Percentiles rank a stretch among this genome's conserved stretches.
These are phyloP conservation scores for Fomitopsis pulvina DNA, from an alignment of 768 basidiomycete species.

Conservation along the genomic window DNA sequence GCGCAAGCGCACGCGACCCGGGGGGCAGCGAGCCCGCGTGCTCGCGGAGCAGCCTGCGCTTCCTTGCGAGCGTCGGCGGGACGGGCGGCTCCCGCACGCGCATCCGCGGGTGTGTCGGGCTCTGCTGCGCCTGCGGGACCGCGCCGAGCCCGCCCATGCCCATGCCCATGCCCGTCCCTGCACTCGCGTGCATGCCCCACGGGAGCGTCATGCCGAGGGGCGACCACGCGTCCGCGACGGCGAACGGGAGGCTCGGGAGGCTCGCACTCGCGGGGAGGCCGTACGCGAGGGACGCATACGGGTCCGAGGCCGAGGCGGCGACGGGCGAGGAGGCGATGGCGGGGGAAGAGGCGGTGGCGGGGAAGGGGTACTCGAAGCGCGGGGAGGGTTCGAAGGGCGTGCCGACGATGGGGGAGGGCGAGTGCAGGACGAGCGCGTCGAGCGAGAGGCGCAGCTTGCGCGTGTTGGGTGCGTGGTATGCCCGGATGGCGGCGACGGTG, in stretches of 20 bases:
- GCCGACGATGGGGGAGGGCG: conserved; percentile 24
- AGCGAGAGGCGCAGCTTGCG: conserved; percentile 18
- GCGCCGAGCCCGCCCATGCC: neutral
- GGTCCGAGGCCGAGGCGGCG: neutral
- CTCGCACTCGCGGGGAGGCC: neutral
- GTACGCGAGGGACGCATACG: neutral
- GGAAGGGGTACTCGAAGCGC: conserved; percentile 29
- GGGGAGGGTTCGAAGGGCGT: conserved; percentile 26
- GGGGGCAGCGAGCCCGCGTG: neutral
- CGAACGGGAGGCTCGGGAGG: conserved; percentile 1
- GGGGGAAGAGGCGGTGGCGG: conserved; percentile 5
- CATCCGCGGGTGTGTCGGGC: conserved; percentile 16
- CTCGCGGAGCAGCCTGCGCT: conserved; percentile 2
- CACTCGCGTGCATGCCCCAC: no score
- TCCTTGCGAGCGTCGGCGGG: conserved; percentile 14
- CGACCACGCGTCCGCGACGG: neutral
- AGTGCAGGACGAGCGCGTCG: conserved; percentile 20
- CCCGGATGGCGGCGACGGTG: neutral
- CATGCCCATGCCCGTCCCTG: no score
- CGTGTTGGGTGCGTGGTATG: neutral
- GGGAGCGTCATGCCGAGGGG: no score
- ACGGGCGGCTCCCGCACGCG: conserved; percentile 16
- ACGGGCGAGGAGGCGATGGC: conserved; percentile 6
- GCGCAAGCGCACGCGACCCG: neutral
- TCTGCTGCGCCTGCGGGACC: neutral